Conservation (phyloP, 768 basidiomycete species). For the Rhizopogon vulgaris region DNA sequence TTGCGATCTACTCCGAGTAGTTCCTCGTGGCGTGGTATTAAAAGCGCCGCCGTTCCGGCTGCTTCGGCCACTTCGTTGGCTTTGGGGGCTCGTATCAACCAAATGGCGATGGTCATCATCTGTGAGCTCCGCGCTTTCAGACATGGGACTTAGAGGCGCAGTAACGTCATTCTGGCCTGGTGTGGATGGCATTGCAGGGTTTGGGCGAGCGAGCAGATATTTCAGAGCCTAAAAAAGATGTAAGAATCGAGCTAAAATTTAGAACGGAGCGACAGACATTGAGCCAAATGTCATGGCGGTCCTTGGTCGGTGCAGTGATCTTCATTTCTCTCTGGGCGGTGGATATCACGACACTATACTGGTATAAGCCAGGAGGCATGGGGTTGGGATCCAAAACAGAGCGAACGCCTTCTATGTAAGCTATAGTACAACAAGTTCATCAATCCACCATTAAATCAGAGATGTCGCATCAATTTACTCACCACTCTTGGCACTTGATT, state of each 20-base stretch:
- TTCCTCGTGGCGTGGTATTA: constrained; percentile 70
- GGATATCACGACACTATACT: constrained; percentile 88
- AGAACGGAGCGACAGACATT: constrained; percentile 48
- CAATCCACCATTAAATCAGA: constrained; percentile 6
- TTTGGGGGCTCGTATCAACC: constrained; percentile 58
- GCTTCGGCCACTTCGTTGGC: constrained; percentile 66
- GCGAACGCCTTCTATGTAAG: constrained; percentile 89
- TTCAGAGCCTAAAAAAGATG: constrained; percentile 66
- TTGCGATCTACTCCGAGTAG: constrained; percentile 70
- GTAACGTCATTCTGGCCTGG: constrained; percentile 24
- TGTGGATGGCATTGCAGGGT: constrained; percentile 17
- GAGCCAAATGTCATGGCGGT: constrained; percentile 96
- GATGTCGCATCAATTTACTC: constrained; percentile 29
- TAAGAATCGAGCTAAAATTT: constrained; percentile 4
- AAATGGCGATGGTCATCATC: constrained; percentile 48
- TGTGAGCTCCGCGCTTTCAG: constrained; percentile 34
- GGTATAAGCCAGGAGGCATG: constrained; percentile 90
- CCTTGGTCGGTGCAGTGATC: constrained; percentile 93
- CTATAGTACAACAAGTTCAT: constrained; percentile 32
- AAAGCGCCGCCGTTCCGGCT: constrained; percentile 54
- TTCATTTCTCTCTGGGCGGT: constrained; percentile 97
- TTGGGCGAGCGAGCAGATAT: constrained; percentile 81
- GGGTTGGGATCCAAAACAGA: constrained; percentile 93
- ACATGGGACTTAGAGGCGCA: constrained; percentile 44
- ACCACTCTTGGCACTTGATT: constrained; percentile 97